These are phyloP conservation scores for Cicer chorassanicum DNA, from an alignment of 306 rosid species.

Conservation along the genomic window DNA sequence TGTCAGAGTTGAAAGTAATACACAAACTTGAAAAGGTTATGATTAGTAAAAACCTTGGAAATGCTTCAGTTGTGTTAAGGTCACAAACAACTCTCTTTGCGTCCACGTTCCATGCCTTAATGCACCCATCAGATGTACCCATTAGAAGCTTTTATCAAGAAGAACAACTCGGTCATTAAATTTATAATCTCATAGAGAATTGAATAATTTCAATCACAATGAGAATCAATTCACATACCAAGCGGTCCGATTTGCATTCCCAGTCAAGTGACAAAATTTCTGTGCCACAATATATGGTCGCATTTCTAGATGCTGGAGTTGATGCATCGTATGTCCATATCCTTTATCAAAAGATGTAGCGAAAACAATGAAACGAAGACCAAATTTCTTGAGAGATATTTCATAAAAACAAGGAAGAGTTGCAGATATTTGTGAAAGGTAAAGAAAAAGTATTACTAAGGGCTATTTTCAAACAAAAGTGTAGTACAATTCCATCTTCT, in stretches of 20 bases:
- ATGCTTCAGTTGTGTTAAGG: slow-evolving; percentile 76
- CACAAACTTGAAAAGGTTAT: slow-evolving; percentile 22
- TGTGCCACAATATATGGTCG: slow-evolving; percentile 95
- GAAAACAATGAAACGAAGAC: slow-evolving; percentile 38
- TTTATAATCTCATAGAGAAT: slow-evolving; percentile 38
- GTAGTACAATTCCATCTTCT: neutral
- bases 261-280: slow-evolving; percentile 91
- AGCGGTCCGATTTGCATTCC: slow-evolving; percentile 96
- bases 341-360: slow-evolving; percentile 53
- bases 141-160: slow-evolving; percentile 83
- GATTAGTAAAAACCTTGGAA: slow-evolving; percentile 71
- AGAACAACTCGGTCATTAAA: slow-evolving; percentile 46
- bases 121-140: slow-evolving; percentile 92
- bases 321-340: slow-evolving; percentile 95
- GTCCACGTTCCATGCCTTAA: slow-evolving; percentile 97
- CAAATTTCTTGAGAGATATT: slow-evolving; percentile 37
- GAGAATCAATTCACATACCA: slow-evolving; percentile 67
- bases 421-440: slow-evolving; percentile 23
- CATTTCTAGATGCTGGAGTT: slow-evolving; percentile 91
- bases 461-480: slow-evolving; percentile 27
- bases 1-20: slow-evolving; percentile 33
- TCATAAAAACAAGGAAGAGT: slow-evolving; percentile 36
- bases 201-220: slow-evolving; percentile 16
- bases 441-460: slow-evolving; percentile 24
- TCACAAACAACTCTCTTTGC: slow-evolving; percentile 98